phyloP scores from a whole-genome alignment of 31 red algal species.

The Odonthalia washingtoniensis region DNA sequence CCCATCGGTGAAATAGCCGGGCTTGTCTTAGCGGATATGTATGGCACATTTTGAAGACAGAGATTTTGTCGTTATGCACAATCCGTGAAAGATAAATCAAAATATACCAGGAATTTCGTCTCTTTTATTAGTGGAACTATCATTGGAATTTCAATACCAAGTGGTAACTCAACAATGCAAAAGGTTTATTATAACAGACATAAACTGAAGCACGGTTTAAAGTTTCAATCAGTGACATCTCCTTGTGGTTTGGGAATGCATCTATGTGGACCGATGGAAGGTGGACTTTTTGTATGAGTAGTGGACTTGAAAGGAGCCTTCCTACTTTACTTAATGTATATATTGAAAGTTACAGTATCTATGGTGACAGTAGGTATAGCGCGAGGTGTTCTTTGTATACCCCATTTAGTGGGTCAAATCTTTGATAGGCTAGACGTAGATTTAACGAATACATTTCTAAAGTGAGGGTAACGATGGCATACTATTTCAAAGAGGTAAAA shows the following conservation, averaged over 20 bases:
- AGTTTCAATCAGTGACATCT: background rate
- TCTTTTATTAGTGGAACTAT: background rate
- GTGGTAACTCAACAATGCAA: background rate
- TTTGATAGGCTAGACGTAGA: background rate
- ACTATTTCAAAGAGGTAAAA: conserved; percentile 38
- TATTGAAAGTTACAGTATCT: background rate
- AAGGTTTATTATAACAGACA: background rate
- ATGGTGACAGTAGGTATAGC: background rate
- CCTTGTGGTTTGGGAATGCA: background rate
- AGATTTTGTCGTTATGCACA: too few relatives aligned
- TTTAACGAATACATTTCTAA: background rate
- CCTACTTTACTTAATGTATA: background rate
- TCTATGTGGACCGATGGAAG: background rate
- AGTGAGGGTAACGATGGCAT: background rate
- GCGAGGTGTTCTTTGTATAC: background rate
- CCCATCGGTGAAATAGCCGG: too few relatives aligned
- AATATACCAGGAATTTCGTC: background rate
- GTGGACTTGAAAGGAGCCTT: background rate
- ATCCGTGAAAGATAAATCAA: background rate
- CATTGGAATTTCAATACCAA: background rate
- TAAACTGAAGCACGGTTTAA: background rate
- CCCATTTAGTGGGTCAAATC: background rate
- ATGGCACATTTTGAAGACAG: too few relatives aligned
- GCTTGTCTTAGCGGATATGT: too few relatives aligned
- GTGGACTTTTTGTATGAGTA: background rate